Evolutionary conservation across 2,329 filamentous ascomycete genomes (phyloP).

Genomic region (Cordyceps sp.): DNA sequence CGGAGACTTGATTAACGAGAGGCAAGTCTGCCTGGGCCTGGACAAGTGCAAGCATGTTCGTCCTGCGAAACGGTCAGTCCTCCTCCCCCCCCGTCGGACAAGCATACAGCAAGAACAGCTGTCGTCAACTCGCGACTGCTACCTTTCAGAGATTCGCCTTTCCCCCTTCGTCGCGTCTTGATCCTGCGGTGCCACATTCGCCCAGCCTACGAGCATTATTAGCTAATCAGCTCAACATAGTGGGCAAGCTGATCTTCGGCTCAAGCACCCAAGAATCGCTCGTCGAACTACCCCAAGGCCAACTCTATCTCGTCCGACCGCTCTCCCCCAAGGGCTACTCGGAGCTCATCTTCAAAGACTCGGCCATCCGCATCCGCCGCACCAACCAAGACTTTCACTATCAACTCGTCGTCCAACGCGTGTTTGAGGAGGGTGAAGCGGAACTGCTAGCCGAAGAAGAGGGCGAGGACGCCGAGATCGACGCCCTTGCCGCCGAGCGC

Average conservation of each 20-base stretch:
- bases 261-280: slow-evolving; percentile 75
- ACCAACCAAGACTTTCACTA: slow-evolving; percentile 95
- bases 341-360: slow-evolving; percentile 97
- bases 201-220: not conserved
- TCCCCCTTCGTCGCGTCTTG: not conserved
- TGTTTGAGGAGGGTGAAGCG: slow-evolving; percentile 94
- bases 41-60: slow-evolving; percentile 21
- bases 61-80: slow-evolving; percentile 27
- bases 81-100: not conserved
- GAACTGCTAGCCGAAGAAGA: slow-evolving; percentile 82
- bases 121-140: not conserved
- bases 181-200: not conserved
- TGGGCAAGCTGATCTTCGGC: slow-evolving; percentile 88
- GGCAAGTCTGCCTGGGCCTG: no score
- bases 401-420: slow-evolving; percentile 87
- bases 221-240: slow-evolving; percentile 23
- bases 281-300: slow-evolving; percentile 86
- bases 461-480: slow-evolving; percentile 61
- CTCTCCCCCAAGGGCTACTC: slow-evolving; percentile 94
- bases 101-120: no score
- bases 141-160: not conserved
- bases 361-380: slow-evolving; percentile 75
- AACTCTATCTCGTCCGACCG: slow-evolving; percentile 92
- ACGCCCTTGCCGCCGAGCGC: slow-evolving; percentile 60
- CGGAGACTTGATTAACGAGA: no score